phyloP scores from a whole-genome alignment of 225 moss, liverwort and hornwort genomes.

The Ulota crispa region DNA sequence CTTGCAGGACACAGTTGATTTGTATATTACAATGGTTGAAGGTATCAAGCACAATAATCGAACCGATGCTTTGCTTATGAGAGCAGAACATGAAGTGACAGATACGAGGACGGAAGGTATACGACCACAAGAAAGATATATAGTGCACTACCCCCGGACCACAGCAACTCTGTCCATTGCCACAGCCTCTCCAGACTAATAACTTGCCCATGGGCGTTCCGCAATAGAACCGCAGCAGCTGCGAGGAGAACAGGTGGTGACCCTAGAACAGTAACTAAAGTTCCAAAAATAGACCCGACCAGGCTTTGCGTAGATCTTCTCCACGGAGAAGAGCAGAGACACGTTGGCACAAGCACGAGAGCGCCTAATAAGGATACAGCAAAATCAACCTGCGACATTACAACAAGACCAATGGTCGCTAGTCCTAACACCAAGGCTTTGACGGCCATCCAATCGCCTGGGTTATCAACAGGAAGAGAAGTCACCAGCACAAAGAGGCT shows the following conservation, averaged over 20 bases:
- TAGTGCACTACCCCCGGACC: slow-evolving; percentile 78
- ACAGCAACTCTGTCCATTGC: slow-evolving; percentile 71
- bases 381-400: slow-evolving; percentile 90
- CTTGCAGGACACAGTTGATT: neutral
- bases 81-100: slow-evolving; percentile 66
- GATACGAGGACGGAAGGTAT: slow-evolving; percentile 81
- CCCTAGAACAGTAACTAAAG: slow-evolving; percentile 47
- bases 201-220: slow-evolving; percentile 42
- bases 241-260: slow-evolving; percentile 63
- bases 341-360: slow-evolving; percentile 80
- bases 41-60: slow-evolving; percentile 1
- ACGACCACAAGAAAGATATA: slow-evolving; percentile 70
- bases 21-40: slow-evolving; percentile 42
- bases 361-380: slow-evolving; percentile 82
- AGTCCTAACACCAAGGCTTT: slow-evolving; percentile 76
- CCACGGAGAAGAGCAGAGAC: slow-evolving; percentile 65
- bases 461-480: slow-evolving; percentile 38
- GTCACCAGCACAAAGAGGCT: slow-evolving; percentile 34
- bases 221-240: slow-evolving; percentile 33
- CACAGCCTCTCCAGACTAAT: slow-evolving; percentile 58
- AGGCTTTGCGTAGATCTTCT: slow-evolving; percentile 25
- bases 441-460: slow-evolving; percentile 68
- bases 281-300: slow-evolving; percentile 22
- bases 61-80: slow-evolving; percentile 28
- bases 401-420: slow-evolving; percentile 75